These are phyloP conservation scores for Pseudomonodictys pantanalensis DNA, from an alignment of 495 filamentous ascomycete genomes.

Conservation along the genomic window DNA sequence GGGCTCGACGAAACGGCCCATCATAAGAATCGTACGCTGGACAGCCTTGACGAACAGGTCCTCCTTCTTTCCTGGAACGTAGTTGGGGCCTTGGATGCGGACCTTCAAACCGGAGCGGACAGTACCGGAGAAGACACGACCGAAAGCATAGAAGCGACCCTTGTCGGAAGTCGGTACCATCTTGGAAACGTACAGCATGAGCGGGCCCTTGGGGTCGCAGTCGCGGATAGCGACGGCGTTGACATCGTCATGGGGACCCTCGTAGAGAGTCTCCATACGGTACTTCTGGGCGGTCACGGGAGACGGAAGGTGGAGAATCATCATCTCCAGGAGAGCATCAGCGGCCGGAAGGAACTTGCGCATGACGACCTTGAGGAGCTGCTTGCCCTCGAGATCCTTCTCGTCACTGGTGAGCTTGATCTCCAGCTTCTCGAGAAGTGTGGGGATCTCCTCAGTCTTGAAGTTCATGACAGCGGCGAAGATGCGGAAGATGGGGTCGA, in stretches of 20 bases:
- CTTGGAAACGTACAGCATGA: constrained; percentile 99
- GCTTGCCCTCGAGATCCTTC: constrained; percentile 93
- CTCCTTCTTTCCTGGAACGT: constrained; percentile 95
- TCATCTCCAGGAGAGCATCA: constrained; percentile 99
- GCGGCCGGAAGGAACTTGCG: constrained; percentile 96
- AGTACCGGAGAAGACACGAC: constrained; percentile 98
- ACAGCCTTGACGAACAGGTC: constrained; percentile 99
- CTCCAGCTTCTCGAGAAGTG: constrained; percentile 82
- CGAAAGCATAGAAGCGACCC: constrained; percentile 99
- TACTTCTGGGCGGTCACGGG: constrained; percentile 96
- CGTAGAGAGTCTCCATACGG: constrained; percentile 97
- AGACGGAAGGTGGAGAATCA: constrained; percentile 98
- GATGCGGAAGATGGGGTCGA: constrained; percentile 99
- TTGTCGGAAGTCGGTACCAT: constrained; percentile 99
- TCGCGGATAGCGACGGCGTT: constrained; percentile 92
- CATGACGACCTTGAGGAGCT: constrained; percentile 96
- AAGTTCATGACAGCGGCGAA: constrained; percentile 94
- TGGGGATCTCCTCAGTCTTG: constrained; percentile 90
- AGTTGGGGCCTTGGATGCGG: constrained; percentile 99
- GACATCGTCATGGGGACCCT: constrained; percentile 91
- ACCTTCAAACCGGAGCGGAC: constrained; percentile 97
- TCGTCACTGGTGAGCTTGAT: constrained; percentile 85
- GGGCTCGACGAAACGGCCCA: constrained; percentile 98
- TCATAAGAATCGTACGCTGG: constrained; percentile 99
- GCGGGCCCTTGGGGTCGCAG: constrained; percentile 94